Evolutionary conservation across 2,329 filamentous ascomycete genomes (phyloP).

Genomic region (Cladophialophora immunda): DNA sequence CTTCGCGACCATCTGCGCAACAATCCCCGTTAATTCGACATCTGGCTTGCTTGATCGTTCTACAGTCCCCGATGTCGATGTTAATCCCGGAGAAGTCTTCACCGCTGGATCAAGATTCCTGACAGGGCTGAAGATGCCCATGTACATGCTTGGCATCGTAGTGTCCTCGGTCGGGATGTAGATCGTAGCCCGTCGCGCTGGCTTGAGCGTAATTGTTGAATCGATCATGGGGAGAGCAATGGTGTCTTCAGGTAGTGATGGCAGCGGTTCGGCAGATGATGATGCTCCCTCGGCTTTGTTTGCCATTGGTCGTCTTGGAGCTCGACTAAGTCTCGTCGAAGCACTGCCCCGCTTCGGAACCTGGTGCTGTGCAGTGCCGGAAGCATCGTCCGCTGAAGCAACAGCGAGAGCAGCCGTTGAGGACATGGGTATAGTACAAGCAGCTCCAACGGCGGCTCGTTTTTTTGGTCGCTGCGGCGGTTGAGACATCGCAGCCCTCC

Average conservation of each 20-base stretch:
- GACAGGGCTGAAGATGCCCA: constrained; percentile 54
- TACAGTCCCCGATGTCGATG: background rate
- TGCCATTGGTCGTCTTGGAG: constrained; percentile 24
- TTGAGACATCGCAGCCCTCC: constrained; percentile 44
- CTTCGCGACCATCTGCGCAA: constrained; percentile 47
- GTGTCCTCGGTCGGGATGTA: constrained; percentile 55
- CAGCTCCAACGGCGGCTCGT: constrained; percentile 43
- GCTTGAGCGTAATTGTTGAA: constrained; percentile 29
- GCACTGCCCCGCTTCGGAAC: background rate
- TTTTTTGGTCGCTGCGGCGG: constrained; percentile 52
- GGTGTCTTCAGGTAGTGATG: constrained; percentile 22
- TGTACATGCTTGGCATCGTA: constrained; percentile 53
- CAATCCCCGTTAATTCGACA: constrained; percentile 46
- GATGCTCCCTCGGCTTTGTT: constrained; percentile 6
- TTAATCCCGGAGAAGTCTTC: background rate
- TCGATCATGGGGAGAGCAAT: background rate
- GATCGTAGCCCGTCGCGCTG: constrained; percentile 49
- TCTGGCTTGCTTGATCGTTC: constrained; percentile 29
- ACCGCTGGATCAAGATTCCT: constrained; percentile 41
- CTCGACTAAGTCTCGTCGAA: constrained; percentile 8
- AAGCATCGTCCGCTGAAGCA: background rate
- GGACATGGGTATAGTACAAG: background rate
- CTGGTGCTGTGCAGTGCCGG: background rate
- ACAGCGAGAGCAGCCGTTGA: background rate
- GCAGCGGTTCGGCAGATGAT: background rate